phyloP scores from a whole-genome alignment of 768 basidiomycete species.

The Trametes cubensis region DNA sequence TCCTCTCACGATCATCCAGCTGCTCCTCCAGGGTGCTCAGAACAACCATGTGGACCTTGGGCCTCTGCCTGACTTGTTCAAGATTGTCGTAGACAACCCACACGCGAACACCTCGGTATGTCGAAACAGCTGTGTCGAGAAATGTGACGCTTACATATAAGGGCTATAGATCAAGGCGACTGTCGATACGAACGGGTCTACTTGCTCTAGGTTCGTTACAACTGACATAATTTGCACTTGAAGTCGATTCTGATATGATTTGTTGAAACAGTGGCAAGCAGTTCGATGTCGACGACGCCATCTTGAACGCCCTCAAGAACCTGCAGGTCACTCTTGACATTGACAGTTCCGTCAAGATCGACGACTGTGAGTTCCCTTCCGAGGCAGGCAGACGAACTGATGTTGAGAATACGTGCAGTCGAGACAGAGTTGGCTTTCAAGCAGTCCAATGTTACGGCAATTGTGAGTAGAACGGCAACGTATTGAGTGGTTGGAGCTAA shows the following conservation, averaged over 20 bases:
- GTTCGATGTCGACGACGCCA: slow-evolving; percentile 61
- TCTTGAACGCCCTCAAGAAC: slow-evolving; percentile 61
- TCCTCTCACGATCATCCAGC: slow-evolving; percentile 59
- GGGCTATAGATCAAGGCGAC: slow-evolving; percentile 51
- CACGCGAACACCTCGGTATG: slow-evolving; percentile 54
- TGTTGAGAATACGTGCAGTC: slow-evolving; percentile 43
- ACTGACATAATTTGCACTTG: neutral
- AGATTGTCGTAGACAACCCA: slow-evolving; percentile 54
- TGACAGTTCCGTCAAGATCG: slow-evolving; percentile 56
- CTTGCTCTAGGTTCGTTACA: slow-evolving; percentile 56
- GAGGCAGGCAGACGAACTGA: neutral
- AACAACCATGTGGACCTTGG: slow-evolving; percentile 64
- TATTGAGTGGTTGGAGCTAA: neutral
- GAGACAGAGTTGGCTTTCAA: slow-evolving; percentile 58
- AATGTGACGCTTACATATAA: neutral
- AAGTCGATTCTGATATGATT: neutral
- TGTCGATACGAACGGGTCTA: slow-evolving; percentile 53
- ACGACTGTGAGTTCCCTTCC: slow-evolving; percentile 55
- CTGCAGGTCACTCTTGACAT: slow-evolving; percentile 62
- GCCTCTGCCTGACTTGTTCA: slow-evolving; percentile 56
- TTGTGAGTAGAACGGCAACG: slow-evolving; percentile 40
- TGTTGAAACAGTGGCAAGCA: slow-evolving; percentile 55
- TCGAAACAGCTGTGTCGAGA: neutral
- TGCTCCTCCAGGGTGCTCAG: slow-evolving; percentile 53
- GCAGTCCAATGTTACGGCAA: slow-evolving; percentile 57